Percentiles rank a stretch among this genome's conserved stretches.
phyloP scores from a whole-genome alignment of 140 eudicot species.

The Ambrosia hybrid region DNA sequence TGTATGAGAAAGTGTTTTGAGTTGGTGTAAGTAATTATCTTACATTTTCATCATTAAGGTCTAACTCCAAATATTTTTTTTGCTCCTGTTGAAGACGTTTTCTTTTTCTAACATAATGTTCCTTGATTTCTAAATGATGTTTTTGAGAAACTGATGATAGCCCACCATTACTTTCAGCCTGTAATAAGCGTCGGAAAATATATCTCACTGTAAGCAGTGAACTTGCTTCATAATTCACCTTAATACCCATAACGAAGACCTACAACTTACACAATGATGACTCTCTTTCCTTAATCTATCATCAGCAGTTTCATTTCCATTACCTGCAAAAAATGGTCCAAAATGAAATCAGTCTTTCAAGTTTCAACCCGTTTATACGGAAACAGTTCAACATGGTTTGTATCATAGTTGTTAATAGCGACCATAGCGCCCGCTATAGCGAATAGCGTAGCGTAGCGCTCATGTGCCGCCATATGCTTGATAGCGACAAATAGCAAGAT shows the following conservation, averaged over 20 bases:
- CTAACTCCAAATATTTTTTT: slow-evolving; percentile 45
- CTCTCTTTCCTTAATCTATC: slow-evolving; percentile 34
- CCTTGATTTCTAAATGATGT: slow-evolving; percentile 44
- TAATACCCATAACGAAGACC: slow-evolving; percentile 52
- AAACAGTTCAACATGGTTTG: background rate
- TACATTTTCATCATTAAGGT: slow-evolving; percentile 80
- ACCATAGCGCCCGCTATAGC: too few species aligned
- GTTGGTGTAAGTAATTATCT: slow-evolving; percentile 13
- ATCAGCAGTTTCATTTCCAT: slow-evolving; percentile 36
- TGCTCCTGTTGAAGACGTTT: slow-evolving; percentile 40
- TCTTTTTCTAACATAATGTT: slow-evolving; percentile 34
- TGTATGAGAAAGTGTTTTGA: background rate
- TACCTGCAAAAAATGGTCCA: slow-evolving; percentile 45
- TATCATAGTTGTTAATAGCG: too few species aligned
- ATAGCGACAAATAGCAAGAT: too few species aligned
- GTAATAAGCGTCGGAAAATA: slow-evolving; percentile 25
- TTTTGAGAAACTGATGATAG: slow-evolving; percentile 39
- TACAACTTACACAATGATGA: slow-evolving; percentile 94
- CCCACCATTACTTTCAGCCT: slow-evolving; percentile 75
- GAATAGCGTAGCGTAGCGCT: too few species aligned
- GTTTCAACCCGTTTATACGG: background rate
- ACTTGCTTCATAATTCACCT: slow-evolving; percentile 13
- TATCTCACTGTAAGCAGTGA: slow-evolving; percentile 40
- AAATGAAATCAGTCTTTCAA: slow-evolving; percentile 11
- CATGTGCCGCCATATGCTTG: too few species aligned